phyloP scores from a whole-genome alignment of 2,329 filamentous ascomycete genomes.

The Macroventuria anomochaeta region DNA sequence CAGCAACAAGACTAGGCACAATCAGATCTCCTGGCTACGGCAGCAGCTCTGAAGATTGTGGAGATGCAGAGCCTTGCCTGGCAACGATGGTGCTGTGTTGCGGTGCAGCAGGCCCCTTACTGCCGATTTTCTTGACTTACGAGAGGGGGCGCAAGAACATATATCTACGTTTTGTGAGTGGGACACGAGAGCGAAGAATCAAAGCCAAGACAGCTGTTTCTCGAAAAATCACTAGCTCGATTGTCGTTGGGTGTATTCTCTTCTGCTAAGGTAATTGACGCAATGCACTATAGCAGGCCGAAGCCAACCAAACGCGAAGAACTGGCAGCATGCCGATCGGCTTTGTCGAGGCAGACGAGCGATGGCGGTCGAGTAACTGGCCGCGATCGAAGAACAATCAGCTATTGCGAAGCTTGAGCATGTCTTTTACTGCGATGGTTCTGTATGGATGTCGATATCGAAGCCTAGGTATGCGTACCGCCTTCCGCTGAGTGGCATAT shows the following conservation, averaged over 20 bases:
- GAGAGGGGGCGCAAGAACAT: neutral
- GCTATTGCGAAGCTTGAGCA: too few relatives aligned
- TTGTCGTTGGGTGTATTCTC: conserved; percentile 4
- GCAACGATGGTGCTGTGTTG: too few relatives aligned
- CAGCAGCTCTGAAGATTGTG: too few relatives aligned
- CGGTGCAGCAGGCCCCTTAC: too few relatives aligned
- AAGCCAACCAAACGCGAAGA: neutral
- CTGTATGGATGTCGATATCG: neutral
- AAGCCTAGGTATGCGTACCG: neutral
- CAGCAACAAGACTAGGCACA: too few relatives aligned
- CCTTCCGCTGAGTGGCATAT: neutral
- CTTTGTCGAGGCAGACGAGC: neutral
- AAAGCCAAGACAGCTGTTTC: neutral
- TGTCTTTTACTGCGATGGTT: neutral
- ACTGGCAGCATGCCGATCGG: neutral
- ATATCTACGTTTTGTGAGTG: neutral
- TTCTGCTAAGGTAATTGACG: conserved; percentile 5
- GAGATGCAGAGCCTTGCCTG: too few relatives aligned
- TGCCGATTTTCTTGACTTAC: too few relatives aligned
- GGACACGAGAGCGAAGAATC: neutral
- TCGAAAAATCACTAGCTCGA: neutral
- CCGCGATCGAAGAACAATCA: neutral
- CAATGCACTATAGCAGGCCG: neutral
- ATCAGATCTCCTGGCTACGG: too few relatives aligned
- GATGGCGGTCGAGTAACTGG: neutral